These are phyloP conservation scores for Auricularia heimuer DNA, from an alignment of 768 basidiomycete species.

Conservation along the genomic window DNA sequence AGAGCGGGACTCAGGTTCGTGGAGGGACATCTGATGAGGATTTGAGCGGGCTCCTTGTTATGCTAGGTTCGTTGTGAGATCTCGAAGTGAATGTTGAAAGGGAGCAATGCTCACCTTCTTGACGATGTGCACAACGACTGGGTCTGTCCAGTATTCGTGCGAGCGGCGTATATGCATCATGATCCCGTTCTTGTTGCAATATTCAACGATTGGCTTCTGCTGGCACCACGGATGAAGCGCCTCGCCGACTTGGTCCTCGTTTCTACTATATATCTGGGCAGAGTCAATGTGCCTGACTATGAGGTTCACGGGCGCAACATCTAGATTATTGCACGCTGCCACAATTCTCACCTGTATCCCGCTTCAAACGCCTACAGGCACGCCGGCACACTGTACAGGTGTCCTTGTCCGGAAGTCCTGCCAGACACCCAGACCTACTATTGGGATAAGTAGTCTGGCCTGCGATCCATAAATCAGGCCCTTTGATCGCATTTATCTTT, in stretches of 20 bases:
- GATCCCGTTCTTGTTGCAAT: slow-evolving; percentile 24
- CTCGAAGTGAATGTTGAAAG: not conserved
- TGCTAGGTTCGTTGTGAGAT: slow-evolving; percentile 9
- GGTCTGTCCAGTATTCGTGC: slow-evolving; percentile 16
- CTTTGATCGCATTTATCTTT: not conserved
- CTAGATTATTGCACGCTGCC: not conserved
- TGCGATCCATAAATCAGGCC: not conserved
- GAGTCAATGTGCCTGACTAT: slow-evolving; percentile 14
- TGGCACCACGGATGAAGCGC: slow-evolving; percentile 28
- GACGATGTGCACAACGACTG: slow-evolving; percentile 13
- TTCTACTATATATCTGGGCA: slow-evolving; percentile 14
- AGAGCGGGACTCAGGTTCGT: slow-evolving; percentile 19
- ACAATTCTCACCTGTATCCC: slow-evolving; percentile 6
- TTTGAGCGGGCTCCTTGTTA: slow-evolving; percentile 27
- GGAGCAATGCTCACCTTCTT: slow-evolving; percentile 12
- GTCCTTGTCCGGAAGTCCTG: slow-evolving; percentile 42
- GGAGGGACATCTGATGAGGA: slow-evolving; percentile 35
- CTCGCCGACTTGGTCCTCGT: slow-evolving; percentile 11
- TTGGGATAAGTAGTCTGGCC: slow-evolving; percentile 7
- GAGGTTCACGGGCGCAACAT: not conserved
- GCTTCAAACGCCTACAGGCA: slow-evolving; percentile 45
- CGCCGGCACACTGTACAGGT: slow-evolving; percentile 30
- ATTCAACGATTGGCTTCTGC: slow-evolving; percentile 26
- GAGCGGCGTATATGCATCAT: slow-evolving; percentile 32
- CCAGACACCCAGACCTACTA: slow-evolving; percentile 8